Percentiles rank a stretch among this genome's conserved stretches.
These are phyloP conservation scores for Oldenlandia corymbosa DNA, from an alignment of 257 asterid genomes.

Conservation along the genomic window DNA sequence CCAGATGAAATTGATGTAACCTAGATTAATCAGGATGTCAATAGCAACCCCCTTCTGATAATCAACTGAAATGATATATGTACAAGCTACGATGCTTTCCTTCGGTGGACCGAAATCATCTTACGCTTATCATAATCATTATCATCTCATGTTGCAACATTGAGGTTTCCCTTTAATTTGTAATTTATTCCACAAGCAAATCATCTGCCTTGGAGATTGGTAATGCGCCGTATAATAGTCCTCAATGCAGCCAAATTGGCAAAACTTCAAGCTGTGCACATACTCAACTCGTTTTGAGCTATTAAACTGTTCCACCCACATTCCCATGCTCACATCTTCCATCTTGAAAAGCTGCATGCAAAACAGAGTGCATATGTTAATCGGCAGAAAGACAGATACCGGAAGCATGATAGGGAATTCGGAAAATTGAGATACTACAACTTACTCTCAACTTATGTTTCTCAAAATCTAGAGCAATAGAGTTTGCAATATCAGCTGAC, in stretches of 20 bases:
- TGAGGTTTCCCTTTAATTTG: constrained; percentile 48
- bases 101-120: background rate
- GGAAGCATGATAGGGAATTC: background rate
- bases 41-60: constrained; percentile 5
- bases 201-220: constrained; percentile 94
- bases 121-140: background rate
- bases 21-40: background rate
- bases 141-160: constrained; percentile 91
- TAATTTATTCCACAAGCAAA: constrained; percentile 83
- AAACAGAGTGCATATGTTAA: background rate
- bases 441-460: constrained; percentile 75
- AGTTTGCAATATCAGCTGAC: constrained; percentile 67
- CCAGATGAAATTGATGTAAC: background rate
- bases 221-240: constrained; percentile 83
- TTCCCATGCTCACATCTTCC: constrained; percentile 99
- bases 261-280: constrained; percentile 80
- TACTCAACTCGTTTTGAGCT: constrained; percentile 53
- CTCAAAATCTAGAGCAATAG: constrained; percentile 67
- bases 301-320: constrained; percentile 91
- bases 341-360: constrained; percentile 78
- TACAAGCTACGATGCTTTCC: constrained; percentile 8
- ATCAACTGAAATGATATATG: constrained; percentile 13
- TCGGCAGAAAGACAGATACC: background rate
- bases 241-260: constrained; percentile 85
- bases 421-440: constrained; percentile 1